Percentiles rank a stretch among this genome's conserved stretches.
phyloP scores from a whole-genome alignment of 306 rosid species.

The Quercus rubra region DNA sequence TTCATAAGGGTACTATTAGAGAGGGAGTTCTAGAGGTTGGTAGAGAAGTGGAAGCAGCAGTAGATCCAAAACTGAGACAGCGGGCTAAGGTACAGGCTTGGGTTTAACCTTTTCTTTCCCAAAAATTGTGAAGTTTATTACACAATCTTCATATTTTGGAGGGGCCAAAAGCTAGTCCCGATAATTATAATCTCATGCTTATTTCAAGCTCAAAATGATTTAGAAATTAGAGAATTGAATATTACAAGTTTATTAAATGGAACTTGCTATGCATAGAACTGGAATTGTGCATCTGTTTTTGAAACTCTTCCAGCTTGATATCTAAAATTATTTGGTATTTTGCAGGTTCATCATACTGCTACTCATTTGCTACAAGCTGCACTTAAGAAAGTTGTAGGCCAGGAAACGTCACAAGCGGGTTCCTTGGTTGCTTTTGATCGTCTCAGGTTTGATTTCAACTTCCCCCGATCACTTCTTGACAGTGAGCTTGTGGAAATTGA shows the following conservation, averaged over 20 bases:
- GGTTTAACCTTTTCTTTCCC: not conserved
- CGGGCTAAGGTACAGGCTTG: constrained; percentile 65
- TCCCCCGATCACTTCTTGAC: constrained; percentile 71
- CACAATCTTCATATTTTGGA: not conserved
- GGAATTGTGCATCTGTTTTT: not conserved
- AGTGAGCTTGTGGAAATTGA: constrained; percentile 71
- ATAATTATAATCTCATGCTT: constrained; percentile 5
- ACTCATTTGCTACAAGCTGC: constrained; percentile 98
- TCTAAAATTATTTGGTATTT: constrained; percentile 20
- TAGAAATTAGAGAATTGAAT: constrained; percentile 10
- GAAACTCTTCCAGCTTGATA: constrained; percentile 13
- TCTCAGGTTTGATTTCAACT: constrained; percentile 93
- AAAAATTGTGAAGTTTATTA: constrained; percentile 7
- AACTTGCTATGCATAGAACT: not conserved
- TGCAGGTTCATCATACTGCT: constrained; percentile 96
- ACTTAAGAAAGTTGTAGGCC: constrained; percentile 72
- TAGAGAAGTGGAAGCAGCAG: constrained; percentile 85
- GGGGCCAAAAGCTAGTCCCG: not conserved
- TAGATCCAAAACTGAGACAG: constrained; percentile 80
- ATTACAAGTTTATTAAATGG: not conserved
- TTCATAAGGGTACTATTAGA: constrained; percentile 81
- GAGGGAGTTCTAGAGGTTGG: constrained; percentile 92
- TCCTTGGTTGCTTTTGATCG: constrained; percentile 94
- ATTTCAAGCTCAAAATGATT: constrained; percentile 9
- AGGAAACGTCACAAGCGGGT: constrained; percentile 98